Conservation (phyloP, 2,329 filamentous ascomycete species). For the Drechslerella stenobrocha region DNA sequence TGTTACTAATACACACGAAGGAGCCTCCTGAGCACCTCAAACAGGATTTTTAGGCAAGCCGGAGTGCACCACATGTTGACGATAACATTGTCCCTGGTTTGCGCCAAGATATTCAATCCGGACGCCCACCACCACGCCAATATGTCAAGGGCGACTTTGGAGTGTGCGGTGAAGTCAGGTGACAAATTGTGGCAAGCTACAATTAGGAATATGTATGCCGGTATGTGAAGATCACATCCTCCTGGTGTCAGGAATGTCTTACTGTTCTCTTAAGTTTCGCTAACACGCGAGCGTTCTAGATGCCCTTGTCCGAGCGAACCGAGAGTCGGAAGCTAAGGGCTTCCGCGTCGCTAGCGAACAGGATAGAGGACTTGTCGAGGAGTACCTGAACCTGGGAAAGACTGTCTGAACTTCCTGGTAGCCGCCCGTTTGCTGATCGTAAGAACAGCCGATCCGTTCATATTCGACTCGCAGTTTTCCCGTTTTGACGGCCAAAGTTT, state of each 20-base stretch:
- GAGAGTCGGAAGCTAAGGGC: constrained; percentile 43
- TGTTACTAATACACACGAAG: constrained; percentile 17
- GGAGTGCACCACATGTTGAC: constrained; percentile 44
- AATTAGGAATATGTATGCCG: constrained; percentile 35
- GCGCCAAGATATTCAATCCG: constrained; percentile 42
- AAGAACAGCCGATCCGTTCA: constrained; percentile 20
- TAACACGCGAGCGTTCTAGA: constrained; percentile 23
- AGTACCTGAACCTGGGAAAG: constrained; percentile 39
- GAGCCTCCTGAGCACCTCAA: constrained; percentile 41
- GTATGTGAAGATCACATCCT: constrained; percentile 5
- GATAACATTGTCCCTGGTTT: constrained; percentile 40
- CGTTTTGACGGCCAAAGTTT: constrained; percentile 4
- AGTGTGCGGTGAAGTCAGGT: constrained; percentile 40
- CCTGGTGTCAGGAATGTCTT: not conserved
- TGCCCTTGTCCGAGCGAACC: constrained; percentile 38
- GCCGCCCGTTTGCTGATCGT: constrained; percentile 11
- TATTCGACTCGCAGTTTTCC: constrained; percentile 11
- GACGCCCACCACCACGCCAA: constrained; percentile 41
- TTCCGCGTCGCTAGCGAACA: constrained; percentile 39
- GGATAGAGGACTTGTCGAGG: constrained; percentile 33
- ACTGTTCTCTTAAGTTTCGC: not conserved
- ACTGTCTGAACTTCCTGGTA: constrained; percentile 19
- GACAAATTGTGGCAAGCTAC: constrained; percentile 41
- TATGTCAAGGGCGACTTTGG: constrained; percentile 42
- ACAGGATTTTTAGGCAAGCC: constrained; percentile 45